phyloP scores from a whole-genome alignment of 2,329 filamentous ascomycete species.

The Xylariaceae sp. region DNA sequence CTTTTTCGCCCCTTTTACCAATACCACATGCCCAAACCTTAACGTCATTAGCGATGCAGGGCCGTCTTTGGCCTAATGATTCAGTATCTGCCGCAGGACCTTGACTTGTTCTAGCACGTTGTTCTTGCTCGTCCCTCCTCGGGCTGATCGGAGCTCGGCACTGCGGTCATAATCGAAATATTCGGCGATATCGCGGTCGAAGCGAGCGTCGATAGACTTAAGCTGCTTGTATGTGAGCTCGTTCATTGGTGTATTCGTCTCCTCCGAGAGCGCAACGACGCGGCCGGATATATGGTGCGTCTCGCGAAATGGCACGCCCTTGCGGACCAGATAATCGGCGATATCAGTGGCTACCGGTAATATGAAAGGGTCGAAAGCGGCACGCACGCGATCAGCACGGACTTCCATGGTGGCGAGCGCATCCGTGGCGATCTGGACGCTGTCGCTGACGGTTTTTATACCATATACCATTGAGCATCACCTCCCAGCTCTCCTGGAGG shows the following conservation, averaged over 20 bases:
- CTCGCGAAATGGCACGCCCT: constrained; percentile 75
- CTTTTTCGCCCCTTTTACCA: neutral
- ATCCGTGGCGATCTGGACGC: constrained; percentile 76
- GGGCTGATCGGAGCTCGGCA: constrained; percentile 73
- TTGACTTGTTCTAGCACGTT: constrained; percentile 62
- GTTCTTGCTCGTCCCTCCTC: constrained; percentile 66
- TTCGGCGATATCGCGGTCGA: constrained; percentile 57
- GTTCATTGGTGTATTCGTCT: constrained; percentile 65
- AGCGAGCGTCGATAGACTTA: constrained; percentile 4
- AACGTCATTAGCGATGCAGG: neutral
- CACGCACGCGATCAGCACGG: constrained; percentile 70
- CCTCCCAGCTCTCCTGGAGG: constrained; percentile 81
- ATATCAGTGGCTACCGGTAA: constrained; percentile 71
- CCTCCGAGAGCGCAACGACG: constrained; percentile 68
- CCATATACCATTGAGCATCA: constrained; percentile 76
- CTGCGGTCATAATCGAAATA: constrained; percentile 79
- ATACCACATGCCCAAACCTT: neutral
- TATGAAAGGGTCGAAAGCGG: constrained; percentile 77
- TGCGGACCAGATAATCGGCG: constrained; percentile 63
- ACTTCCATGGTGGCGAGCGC: constrained; percentile 70
- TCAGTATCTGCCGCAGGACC: constrained; percentile 41
- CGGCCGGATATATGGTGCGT: constrained; percentile 77
- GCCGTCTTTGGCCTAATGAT: constrained; percentile 11
- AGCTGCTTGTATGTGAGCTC: constrained; percentile 56
- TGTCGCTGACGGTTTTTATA: constrained; percentile 76